A percentile compares a stretch with the other conserved stretches of the same genome.
These are phyloP conservation scores for Mycena kentingensis DNA, from an alignment of 768 basidiomycete species.

Conservation along the genomic window DNA sequence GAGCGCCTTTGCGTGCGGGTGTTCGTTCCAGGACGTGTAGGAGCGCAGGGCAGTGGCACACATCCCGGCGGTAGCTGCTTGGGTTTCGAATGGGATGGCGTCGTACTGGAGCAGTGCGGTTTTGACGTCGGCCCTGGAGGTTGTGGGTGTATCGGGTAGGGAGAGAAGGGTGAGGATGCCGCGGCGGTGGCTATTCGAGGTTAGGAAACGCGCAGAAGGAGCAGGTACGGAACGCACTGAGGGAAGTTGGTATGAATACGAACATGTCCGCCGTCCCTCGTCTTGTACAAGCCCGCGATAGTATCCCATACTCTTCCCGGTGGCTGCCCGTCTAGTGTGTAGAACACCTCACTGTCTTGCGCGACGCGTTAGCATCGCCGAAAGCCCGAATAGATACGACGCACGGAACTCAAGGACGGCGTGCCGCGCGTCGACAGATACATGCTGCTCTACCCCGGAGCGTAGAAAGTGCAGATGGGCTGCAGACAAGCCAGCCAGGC, in stretches of 20 bases:
- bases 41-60: conserved; percentile 54
- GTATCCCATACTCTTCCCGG: conserved; percentile 45
- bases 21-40: conserved; percentile 50
- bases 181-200: conserved; percentile 44
- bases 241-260: conserved; percentile 68
- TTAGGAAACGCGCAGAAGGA: background rate
- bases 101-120: conserved; percentile 43
- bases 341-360: conserved; percentile 53
- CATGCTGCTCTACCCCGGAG: conserved; percentile 48
- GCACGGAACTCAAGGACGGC: conserved; percentile 56
- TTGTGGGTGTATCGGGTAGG: conserved; percentile 32
- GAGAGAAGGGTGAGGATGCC: conserved; percentile 51
- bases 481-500: conserved; percentile 54
- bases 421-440: conserved; percentile 56
- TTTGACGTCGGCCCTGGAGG: conserved; percentile 40
- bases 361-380: background rate
- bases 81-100: conserved; percentile 49
- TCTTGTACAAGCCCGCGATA: conserved; percentile 55
- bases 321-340: conserved; percentile 43
- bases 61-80: conserved; percentile 45
- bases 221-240: conserved; percentile 42
- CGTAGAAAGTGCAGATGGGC: conserved; percentile 50
- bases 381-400: background rate
- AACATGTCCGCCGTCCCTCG: conserved; percentile 51
- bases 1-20: conserved; percentile 49